Conservation (phyloP, 257 asterid genomes). For the Petunia axillaris region DNA sequence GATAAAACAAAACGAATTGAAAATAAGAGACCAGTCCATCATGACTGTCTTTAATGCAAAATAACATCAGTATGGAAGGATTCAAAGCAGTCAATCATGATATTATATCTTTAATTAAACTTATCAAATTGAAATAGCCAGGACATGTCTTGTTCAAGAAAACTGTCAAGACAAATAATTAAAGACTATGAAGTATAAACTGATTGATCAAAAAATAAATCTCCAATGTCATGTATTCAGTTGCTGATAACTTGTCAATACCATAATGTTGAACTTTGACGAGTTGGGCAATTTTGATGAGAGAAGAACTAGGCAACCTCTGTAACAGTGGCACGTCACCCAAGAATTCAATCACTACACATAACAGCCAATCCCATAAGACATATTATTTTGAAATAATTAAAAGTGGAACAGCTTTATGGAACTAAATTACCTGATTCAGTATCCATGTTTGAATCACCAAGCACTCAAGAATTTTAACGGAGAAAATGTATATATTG, state of each 20-base stretch:
- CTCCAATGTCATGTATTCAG: neutral
- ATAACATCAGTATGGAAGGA: neutral
- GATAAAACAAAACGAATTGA: neutral
- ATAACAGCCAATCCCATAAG: neutral
- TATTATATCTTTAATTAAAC: neutral
- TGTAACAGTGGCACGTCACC: constrained; percentile 92
- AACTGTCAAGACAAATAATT: neutral
- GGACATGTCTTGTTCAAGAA: neutral
- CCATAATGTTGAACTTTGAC: constrained; percentile 69
- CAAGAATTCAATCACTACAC: constrained; percentile 82
- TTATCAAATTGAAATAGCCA: neutral
- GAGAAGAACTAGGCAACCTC: constrained; percentile 80
- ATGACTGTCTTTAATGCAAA: neutral
- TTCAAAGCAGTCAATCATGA: neutral
- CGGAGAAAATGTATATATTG: too few relatives aligned
- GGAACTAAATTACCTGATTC: constrained; percentile 20
- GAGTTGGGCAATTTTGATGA: constrained; percentile 67
- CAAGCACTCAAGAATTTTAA: too few relatives aligned
- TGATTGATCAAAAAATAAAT: constrained; percentile 1
- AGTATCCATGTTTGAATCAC: constrained; percentile 11
- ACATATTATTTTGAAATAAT: neutral
- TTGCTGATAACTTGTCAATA: constrained; percentile 27
- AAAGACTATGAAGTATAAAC: neutral
- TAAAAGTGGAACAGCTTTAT: neutral
- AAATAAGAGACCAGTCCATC: neutral